Conservation (phyloP, 768 basidiomycete genomes). For the Pleurotus tuber-regium region DNA sequence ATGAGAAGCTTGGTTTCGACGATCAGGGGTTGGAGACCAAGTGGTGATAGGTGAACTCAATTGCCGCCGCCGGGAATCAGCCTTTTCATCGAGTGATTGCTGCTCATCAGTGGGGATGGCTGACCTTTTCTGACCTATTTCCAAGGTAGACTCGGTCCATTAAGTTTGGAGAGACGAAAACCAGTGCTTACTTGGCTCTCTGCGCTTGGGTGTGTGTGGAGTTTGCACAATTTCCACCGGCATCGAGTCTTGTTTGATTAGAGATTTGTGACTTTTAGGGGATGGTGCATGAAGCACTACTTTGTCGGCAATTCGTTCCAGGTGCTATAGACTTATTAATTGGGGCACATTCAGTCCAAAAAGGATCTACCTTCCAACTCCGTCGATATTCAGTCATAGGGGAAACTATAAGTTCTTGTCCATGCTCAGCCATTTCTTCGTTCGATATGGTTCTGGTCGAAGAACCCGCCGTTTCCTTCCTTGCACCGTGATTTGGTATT, state of each 20-base stretch:
- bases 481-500: neutral
- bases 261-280: neutral
- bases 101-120: no score
- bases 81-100: no score
- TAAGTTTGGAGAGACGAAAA: neutral
- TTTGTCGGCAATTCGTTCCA: neutral
- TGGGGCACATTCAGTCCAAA: no score
- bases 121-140: no score
- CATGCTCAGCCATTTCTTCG: neutral
- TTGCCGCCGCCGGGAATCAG: no score
- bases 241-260: no score
- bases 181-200: neutral
- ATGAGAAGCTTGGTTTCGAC: neutral
- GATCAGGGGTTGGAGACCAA: neutral
- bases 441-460: neutral
- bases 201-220: neutral
- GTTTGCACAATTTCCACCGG: no score
- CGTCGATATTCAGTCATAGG: slow-evolving; percentile 8
- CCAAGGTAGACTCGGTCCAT: no score
- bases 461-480: neutral
- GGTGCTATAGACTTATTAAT: neutral
- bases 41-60: neutral
- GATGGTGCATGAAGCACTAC: neutral
- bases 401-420: neutral
- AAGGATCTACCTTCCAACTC: slow-evolving; percentile 2